Base-by-base conservation (phyloP, 192 early-diverging fungal species). In the Linnemannia hyalina region DNA sequence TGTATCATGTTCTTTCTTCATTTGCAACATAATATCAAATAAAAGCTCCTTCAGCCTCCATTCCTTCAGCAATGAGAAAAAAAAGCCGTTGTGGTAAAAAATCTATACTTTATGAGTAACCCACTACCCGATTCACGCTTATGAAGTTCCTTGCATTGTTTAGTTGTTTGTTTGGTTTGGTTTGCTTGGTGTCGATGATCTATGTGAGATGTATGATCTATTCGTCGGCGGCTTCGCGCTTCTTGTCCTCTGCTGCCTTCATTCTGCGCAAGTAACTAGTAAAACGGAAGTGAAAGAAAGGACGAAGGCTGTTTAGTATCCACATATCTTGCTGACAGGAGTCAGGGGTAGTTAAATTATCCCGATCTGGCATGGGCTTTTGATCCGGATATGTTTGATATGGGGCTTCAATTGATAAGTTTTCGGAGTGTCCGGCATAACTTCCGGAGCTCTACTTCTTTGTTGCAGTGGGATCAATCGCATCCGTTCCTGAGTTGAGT, bases 191-290 rank as follows among this genome's bases (percentile, higher is more conserved):
- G 60, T 10, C n/a, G 55, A 57, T 65, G 60, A 65, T 65, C 60
- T 65, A 65, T 26, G 35, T 65, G 60, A 15, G 3, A 65, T 13
- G 60, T 65, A 65, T 65, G 60, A 65, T 65, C 60, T 65, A 65
- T 65, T 65, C 78, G 78, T 80, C 78, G 26, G 83, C 78, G 6
- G 74, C 83, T 40, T 80, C 78, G 63, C 78, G 83, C 83, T 85
- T 85, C 83, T 85, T 80, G 55, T 79, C 73, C 57, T 85, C 83
- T 74, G 83, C 83, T 44, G 74, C 83, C 78, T 85, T 85, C 83
- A 85, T 85, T 47, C 83, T 69, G 70, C 78, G 83, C 60, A 85
- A 18, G 44, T 77, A 77, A 40, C 83, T 85, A 80, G 29, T 49
- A 41, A 41, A 60, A 55, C 15, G 29, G 47, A 40, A 77, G 6